A percentile compares a stretch with the other conserved stretches of the same genome.
phyloP scores from a whole-genome alignment of 345 rosid species.

The Hirschfeldia incana region DNA sequence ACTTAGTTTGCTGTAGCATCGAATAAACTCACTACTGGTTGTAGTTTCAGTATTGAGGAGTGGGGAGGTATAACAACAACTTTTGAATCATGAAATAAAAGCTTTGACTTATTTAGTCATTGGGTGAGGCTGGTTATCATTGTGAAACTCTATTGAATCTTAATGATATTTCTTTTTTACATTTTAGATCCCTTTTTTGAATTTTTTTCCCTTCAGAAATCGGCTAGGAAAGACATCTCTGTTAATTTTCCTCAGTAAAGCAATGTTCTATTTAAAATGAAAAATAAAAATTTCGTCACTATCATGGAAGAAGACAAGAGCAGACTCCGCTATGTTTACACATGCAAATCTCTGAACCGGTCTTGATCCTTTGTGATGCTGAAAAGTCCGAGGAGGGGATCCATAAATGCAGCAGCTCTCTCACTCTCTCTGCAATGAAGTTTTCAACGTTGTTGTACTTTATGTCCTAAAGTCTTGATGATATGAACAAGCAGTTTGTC shows the following conservation, averaged over 20 bases:
- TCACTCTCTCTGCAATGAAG: conserved; percentile 21
- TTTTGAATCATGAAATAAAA: conserved; percentile 5
- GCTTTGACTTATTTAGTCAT: conserved; percentile 15
- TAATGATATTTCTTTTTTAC: background rate
- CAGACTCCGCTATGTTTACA: background rate
- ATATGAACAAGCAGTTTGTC: conserved; percentile 65
- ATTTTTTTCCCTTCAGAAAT: background rate
- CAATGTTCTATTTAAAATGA: background rate
- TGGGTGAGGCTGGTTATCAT: background rate
- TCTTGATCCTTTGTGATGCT: background rate
- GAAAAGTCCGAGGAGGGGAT: background rate
- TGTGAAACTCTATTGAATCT: background rate
- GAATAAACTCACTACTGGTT: conserved; percentile 11
- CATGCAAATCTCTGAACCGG: background rate
- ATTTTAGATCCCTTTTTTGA: background rate
- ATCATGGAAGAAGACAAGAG: background rate
- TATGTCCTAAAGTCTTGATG: conserved; percentile 58
- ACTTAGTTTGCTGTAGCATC: conserved; percentile 10
- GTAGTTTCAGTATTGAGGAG: conserved; percentile 26
- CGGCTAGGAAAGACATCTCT: background rate
- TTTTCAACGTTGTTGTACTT: conserved; percentile 42
- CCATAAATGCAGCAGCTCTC: background rate
- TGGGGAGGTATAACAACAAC: background rate
- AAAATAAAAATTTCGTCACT: conserved; percentile 21
- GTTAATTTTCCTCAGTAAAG: background rate